Conservation (phyloP, 2,329 filamentous ascomycete genomes). For the Alternaria postmessia region DNA sequence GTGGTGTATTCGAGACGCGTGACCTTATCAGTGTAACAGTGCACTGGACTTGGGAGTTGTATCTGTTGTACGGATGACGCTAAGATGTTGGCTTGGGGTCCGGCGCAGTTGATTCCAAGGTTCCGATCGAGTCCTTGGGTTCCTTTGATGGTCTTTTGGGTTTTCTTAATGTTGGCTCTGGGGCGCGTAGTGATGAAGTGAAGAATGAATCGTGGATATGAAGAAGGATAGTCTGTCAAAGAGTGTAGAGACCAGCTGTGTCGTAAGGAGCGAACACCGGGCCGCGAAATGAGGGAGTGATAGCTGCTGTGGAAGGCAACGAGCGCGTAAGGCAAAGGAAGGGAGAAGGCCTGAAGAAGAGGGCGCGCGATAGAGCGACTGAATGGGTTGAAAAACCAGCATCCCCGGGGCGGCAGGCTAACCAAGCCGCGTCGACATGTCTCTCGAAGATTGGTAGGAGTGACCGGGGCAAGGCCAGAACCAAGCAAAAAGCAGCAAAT, state of each 20-base stretch:
- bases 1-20: conserved; percentile 36
- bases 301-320: conserved; percentile 36
- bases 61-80: conserved; percentile 40
- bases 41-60: conserved; percentile 31
- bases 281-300: conserved; percentile 40
- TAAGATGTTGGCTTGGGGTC: conserved; percentile 22
- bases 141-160: conserved; percentile 22
- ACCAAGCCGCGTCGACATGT: conserved; percentile 35
- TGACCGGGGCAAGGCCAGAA: conserved; percentile 30
- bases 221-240: conserved; percentile 48
- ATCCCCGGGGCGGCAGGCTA: conserved; percentile 22
- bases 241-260: conserved; percentile 46
- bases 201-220: conserved; percentile 23
- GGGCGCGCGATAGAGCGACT: conserved; percentile 25
- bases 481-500: conserved; percentile 30
- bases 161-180: conserved; percentile 38
- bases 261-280: conserved; percentile 53
- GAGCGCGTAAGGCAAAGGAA: conserved; percentile 36
- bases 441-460: conserved; percentile 38
- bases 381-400: conserved; percentile 33
- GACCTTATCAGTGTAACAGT: conserved; percentile 36
- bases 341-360: conserved; percentile 38
- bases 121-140: conserved; percentile 14
- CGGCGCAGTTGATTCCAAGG: conserved; percentile 16
- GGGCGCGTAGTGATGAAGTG: conserved; percentile 33